These are phyloP conservation scores for Termitomyces sp. DNA, from an alignment of 768 basidiomycete species.

Conservation along the genomic window DNA sequence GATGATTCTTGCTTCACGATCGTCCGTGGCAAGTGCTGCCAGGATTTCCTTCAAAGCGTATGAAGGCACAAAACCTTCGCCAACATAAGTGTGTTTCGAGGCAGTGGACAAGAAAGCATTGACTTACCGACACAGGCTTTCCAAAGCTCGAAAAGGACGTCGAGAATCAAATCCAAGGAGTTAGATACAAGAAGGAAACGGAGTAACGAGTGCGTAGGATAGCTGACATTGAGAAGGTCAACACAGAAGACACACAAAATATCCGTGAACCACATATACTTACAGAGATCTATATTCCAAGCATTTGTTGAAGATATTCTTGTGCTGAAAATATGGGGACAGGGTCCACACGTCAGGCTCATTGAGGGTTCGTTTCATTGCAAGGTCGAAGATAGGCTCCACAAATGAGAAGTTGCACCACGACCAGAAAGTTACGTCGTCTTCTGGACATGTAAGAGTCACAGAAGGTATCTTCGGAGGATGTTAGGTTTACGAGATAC, in stretches of 20 bases:
- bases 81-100: neutral
- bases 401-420: slow-evolving; percentile 69
- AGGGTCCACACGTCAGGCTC: slow-evolving; percentile 60
- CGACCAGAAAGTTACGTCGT: slow-evolving; percentile 59
- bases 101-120: neutral
- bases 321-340: slow-evolving; percentile 67
- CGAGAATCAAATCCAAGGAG: slow-evolving; percentile 66
- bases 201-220: slow-evolving; percentile 57
- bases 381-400: slow-evolving; percentile 57
- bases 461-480: slow-evolving; percentile 46
- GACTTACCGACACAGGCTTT: slow-evolving; percentile 49
- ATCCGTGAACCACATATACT: slow-evolving; percentile 5
- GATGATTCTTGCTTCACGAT: slow-evolving; percentile 36
- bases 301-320: slow-evolving; percentile 64
- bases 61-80: slow-evolving; percentile 60
- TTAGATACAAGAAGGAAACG: slow-evolving; percentile 65
- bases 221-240: slow-evolving; percentile 26
- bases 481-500: slow-evolving; percentile 5
- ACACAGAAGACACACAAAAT: neutral
- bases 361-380: slow-evolving; percentile 47
- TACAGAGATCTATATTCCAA: slow-evolving; percentile 49
- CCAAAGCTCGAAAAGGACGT: slow-evolving; percentile 59
- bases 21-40: slow-evolving; percentile 42
- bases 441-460: slow-evolving; percentile 58
- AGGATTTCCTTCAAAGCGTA: slow-evolving; percentile 66